Evolutionary conservation across 352 stramenopile species (phyloP), one percentile per base, ranked within the genome.

Genomic region (Phytophthora syringae): DNA sequence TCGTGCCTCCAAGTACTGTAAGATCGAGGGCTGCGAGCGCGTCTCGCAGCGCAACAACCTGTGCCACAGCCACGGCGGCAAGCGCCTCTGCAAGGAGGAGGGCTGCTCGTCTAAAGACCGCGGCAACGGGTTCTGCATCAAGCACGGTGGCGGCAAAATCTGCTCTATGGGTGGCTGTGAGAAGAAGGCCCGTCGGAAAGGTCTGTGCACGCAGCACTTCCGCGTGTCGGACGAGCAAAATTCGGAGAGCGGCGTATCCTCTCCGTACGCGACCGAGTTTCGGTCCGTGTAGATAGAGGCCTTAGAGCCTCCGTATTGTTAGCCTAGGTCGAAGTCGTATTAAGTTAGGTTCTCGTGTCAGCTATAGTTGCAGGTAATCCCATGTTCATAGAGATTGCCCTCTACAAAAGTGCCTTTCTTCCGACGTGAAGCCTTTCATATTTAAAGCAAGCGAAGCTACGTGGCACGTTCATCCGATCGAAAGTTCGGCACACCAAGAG

Each of bases 1-100:
- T 63, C 80, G 86, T n/a, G 80, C 84, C n/a, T 94, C 84, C 58
- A 94, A 94, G 70, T 94, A 92, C 67, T 94, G 86, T 76, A 92
- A 88, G 75, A 84, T 94, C 13, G 86, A 94, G 16, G 82, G 77
- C 32, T 94, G 86, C 44, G 75, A 91, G 64, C 86, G 86, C 21
- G 86, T 92, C 25, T 93, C 84, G 13, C 86, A 94, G 69, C 83
- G 86, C 49, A 94, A 94, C 78, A 91, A 91, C 53, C 60, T 92
- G 25, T 94, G 86, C 50, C 84, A 94, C 70, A 89, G 82, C 58
- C 86, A 94, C 64, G 86, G 86, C 34, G 86, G 86, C 55, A 94
- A 93, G 60, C 84, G 86, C 7, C 72, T 91, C n/a, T 94, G 86
- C 58, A 92, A 93, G 55, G 84, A 93, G 50, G 72, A 88, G 10